Evolutionary conservation across 768 basidiomycete genomes (phyloP).

Genomic region (Leccinellum albellum): DNA sequence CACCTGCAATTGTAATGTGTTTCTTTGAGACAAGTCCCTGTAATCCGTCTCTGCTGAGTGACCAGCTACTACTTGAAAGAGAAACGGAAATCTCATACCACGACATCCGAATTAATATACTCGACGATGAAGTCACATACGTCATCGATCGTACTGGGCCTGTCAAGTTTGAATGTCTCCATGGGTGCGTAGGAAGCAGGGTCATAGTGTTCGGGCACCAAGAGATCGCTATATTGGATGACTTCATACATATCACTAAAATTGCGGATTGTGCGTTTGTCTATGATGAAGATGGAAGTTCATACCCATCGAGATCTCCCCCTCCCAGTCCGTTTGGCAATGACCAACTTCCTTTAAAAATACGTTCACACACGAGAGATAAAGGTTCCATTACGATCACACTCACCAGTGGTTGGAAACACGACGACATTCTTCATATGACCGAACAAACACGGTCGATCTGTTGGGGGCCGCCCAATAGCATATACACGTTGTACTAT

Average conservation of each 20-base stretch:
- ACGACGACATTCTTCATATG: conserved; percentile 70
- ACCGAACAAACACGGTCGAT: conserved; percentile 51
- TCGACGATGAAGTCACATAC: conserved; percentile 80
- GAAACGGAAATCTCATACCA: conserved; percentile 42
- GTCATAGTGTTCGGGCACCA: conserved; percentile 48
- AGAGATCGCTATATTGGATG: conserved; percentile 49
- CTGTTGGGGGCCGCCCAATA: conserved; percentile 64
- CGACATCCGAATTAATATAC: conserved; percentile 78
- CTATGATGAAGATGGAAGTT: neutral
- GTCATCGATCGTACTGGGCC: conserved; percentile 59
- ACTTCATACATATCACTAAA: conserved; percentile 64
- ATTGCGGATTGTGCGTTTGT: neutral
- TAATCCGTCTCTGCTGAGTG: conserved; percentile 8
- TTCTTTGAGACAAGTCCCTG: conserved; percentile 69
- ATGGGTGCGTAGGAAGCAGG: conserved; percentile 50
- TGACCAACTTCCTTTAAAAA: conserved; percentile 50
- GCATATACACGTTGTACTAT: conserved; percentile 68
- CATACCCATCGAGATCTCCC: conserved; percentile 77
- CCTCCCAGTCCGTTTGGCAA: conserved; percentile 68
- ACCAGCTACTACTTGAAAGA: neutral
- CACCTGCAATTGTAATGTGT: conserved; percentile 69
- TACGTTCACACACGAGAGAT: neutral
- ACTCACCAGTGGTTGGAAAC: conserved; percentile 57
- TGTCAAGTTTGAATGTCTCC: conserved; percentile 34
- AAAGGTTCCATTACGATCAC: neutral